These are phyloP conservation scores for Sporobolomyces roseus DNA, from an alignment of 768 basidiomycete genomes.

Conservation along the genomic window DNA sequence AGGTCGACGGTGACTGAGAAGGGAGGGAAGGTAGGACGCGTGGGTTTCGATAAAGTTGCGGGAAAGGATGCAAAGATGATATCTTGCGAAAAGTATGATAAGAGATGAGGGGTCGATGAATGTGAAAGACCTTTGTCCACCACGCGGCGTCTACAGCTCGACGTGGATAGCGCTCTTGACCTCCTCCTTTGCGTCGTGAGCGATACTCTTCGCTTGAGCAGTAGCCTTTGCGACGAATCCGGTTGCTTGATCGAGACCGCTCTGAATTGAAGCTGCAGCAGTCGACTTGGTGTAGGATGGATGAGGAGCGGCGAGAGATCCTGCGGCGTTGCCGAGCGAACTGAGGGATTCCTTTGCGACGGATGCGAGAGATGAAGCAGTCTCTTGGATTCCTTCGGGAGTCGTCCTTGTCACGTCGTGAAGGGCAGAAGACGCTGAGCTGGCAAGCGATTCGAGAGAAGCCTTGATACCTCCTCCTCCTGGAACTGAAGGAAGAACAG, in stretches of 20 bases:
- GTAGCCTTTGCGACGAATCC: conserved; percentile 1
- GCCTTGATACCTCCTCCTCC: conserved; percentile 3
- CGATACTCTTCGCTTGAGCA: conserved; percentile 18
- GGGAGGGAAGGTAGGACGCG: neutral
- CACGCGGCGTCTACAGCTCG: conserved; percentile 32
- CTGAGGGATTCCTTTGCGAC: neutral
- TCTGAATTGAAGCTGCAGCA: conserved; percentile 5
- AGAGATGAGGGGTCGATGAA: too few relatives aligned
- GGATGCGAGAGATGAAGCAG: conserved; percentile 3
- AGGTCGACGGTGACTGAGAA: neutral
- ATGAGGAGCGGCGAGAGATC: conserved; percentile 13
- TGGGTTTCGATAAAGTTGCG: too few relatives aligned
- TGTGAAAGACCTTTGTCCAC: too few relatives aligned
- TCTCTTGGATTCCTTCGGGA: conserved; percentile 3
- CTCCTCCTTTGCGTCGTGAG: neutral
- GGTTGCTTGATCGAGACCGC: neutral
- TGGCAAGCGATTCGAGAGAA: neutral
- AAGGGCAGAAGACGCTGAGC: conserved; percentile 7
- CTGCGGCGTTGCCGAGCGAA: too few relatives aligned
- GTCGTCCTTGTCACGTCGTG: conserved; percentile 14
- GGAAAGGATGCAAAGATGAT: too few relatives aligned
- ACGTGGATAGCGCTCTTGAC: conserved; percentile 15
- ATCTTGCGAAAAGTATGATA: too few relatives aligned
- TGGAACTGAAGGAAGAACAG: neutral
- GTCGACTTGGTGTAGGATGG: conserved; percentile 9